Evolutionary conservation across 306 rosid species (phyloP), one percentile per base, ranked within the genome.

Genomic region (Macrotyloma uniflorum): DNA sequence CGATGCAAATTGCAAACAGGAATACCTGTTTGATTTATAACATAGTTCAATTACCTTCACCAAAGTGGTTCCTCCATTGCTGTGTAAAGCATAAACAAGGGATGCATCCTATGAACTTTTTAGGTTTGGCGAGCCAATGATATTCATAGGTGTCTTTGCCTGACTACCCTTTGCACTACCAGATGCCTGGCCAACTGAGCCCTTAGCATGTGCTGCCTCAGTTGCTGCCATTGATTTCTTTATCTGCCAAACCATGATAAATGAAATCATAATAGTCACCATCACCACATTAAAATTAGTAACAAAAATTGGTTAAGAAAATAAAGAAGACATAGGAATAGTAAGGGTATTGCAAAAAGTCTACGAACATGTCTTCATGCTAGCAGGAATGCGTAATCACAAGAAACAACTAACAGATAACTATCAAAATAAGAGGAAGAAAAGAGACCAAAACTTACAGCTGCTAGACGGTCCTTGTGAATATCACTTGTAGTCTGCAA

Each of bases 381-480:
- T n/a, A 7, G 73, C 68, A 64, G 20, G 11, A 53, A 40, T 8
- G 46, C n/a, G 46, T 16, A 67, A 19, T 59, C n/a, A 59, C 53
- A 72, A 50, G 11, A 72, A 57, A 57, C 46, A 35, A 76, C 49
- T 51, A 22, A 75, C 4, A 58, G 32, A 47, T 71, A 76, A 33
- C 11, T n/a, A 62, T 51, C 16, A 32, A 13, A 9, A 79, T 4
- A 77, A 70, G 10, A 65, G 18, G 67, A 10, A 55, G 19, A 64
- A 69, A 70, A 55, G 65, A 79, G 38, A 45, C 59, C 9, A 83
- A 74, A 80, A 82, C 98, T 86, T 90, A 95, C 99, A 67, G 88
- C 96, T 35, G 87, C 88, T 62, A 93, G 85, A 73, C 99, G 94
- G 70, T 91, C 99, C 89, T 87, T 95, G 91, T 95, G 98, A 83